A percentile compares a stretch with the other conserved stretches of the same genome.
phyloP scores from a whole-genome alignment of 2,329 filamentous ascomycete genomes.

The Penicillium sp. region DNA sequence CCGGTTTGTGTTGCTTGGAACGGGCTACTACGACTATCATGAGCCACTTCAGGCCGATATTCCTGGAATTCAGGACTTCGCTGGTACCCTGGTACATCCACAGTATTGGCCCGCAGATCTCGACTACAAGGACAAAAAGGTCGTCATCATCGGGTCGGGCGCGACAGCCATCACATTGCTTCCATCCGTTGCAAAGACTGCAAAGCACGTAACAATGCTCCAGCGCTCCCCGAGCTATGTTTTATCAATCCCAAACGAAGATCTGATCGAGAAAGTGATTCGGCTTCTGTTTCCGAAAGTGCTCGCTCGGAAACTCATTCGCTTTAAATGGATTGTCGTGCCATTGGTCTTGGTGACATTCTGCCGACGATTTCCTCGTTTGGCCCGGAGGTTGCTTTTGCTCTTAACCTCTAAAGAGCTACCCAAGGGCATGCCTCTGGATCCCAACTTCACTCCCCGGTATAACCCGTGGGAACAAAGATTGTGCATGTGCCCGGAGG shows the following conservation, averaged over 20 bases:
- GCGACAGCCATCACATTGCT: conserved; percentile 80
- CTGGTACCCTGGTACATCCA: conserved; percentile 67
- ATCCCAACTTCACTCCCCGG: conserved; percentile 66
- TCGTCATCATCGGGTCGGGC: conserved; percentile 76
- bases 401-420: conserved; percentile 53
- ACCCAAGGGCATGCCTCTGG: conserved; percentile 58
- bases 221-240: conserved; percentile 79
- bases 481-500: conserved; percentile 69
- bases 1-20: conserved; percentile 64
- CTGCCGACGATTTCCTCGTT: conserved; percentile 58
- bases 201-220: conserved; percentile 73
- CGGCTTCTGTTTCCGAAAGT: too few species aligned
- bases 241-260: conserved; percentile 52
- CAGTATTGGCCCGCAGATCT: conserved; percentile 76
- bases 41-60: conserved; percentile 64
- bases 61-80: conserved; percentile 69
- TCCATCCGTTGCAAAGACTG: conserved; percentile 68
- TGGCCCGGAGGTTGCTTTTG: conserved; percentile 52
- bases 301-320: conserved; percentile 30
- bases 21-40: conserved; percentile 76
- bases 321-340: conserved; percentile 55
- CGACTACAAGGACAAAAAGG: conserved; percentile 67
- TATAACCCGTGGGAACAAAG: conserved; percentile 76
- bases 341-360: conserved; percentile 57
- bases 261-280: too few species aligned